A percentile compares a stretch with the other conserved stretches of the same genome.
Conservation (phyloP, 305 asterid genomes). For the Rubia balearica region DNA sequence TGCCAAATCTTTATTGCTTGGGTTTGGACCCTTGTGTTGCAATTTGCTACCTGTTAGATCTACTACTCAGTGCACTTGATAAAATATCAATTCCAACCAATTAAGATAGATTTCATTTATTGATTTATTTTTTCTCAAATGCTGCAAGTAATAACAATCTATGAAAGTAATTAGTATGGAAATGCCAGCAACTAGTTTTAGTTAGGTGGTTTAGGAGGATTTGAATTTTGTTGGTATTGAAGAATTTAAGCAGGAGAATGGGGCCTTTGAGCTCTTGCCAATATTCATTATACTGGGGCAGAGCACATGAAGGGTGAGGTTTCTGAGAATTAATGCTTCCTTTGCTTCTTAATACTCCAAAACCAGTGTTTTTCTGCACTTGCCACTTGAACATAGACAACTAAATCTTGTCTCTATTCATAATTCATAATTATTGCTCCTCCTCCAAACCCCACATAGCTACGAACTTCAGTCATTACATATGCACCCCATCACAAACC, state of each 20-base stretch:
- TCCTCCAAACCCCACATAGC: not conserved
- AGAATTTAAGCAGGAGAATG: conserved; percentile 11
- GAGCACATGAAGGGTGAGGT: conserved; percentile 37
- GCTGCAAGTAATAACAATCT: too few species aligned
- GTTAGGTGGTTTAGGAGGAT: conserved; percentile 9
- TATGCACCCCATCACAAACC: too few species aligned
- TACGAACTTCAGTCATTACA: not conserved
- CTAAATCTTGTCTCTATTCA: conserved; percentile 23
- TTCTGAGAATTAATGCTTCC: conserved; percentile 21
- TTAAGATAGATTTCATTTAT: too few species aligned
- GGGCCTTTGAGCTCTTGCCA: conserved; percentile 18
- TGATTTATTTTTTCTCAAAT: too few species aligned
- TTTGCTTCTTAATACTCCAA: conserved; percentile 21
- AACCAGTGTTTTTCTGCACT: conserved; percentile 25
- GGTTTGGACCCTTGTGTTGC: too few species aligned
- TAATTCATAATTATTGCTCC: conserved; percentile 18
- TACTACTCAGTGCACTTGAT: not conserved
- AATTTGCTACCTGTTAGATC: not conserved
- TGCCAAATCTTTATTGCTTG: too few species aligned
- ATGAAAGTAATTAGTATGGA: not conserved
- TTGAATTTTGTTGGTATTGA: conserved; percentile 5
- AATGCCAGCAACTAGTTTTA: conserved; percentile 11
- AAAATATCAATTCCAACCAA: too few species aligned
- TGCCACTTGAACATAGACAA: conserved; percentile 22
- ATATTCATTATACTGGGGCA: conserved; percentile 10